Evolutionary conservation across 1,284 basidiomycete genomes (phyloP).

Genomic region (Puccinia horiana): DNA sequence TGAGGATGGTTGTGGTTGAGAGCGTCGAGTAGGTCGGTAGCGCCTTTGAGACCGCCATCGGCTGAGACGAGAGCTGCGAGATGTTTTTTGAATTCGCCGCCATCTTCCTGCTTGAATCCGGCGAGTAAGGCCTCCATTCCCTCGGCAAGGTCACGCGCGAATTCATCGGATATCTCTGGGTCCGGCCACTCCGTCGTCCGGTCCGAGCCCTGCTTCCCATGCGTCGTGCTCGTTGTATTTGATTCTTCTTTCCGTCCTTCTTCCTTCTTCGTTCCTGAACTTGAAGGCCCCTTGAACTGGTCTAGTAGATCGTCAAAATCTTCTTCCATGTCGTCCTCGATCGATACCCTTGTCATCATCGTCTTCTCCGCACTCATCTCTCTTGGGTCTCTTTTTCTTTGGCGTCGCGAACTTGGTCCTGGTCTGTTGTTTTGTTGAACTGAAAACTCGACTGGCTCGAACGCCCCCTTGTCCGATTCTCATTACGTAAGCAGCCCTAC

Average conservation of each 20-base stretch:
- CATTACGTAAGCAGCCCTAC: no score
- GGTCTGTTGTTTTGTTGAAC: no score
- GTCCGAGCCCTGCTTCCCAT: not conserved
- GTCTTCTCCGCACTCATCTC: conserved; percentile 11
- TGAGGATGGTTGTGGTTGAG: conserved; percentile 12
- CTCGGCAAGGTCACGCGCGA: conserved; percentile 46
- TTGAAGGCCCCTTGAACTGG: conserved; percentile 5
- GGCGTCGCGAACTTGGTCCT: no score
- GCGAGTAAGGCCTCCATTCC: conserved; percentile 49
- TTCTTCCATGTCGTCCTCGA: conserved; percentile 50
- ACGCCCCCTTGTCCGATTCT: no score
- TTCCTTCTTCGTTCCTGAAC: not conserved
- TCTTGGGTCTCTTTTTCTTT: not conserved
- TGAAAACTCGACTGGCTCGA: no score
- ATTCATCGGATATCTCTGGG: conserved; percentile 41
- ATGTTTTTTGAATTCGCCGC: conserved; percentile 49
- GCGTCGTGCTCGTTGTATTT: not conserved
- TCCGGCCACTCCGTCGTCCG: not conserved
- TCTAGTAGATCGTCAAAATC: conserved; percentile 49
- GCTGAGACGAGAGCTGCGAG: conserved; percentile 28
- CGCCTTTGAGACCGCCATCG: conserved; percentile 3
- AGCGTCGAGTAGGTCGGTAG: conserved; percentile 29
- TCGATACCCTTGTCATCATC: conserved; percentile 5
- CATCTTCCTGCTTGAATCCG: conserved; percentile 47
- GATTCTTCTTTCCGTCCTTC: not conserved